A percentile compares a stretch with the other conserved stretches of the same genome.
These are phyloP conservation scores for Leccinum fuscescens DNA, from an alignment of 1,284 basidiomycete species.

Conservation along the genomic window DNA sequence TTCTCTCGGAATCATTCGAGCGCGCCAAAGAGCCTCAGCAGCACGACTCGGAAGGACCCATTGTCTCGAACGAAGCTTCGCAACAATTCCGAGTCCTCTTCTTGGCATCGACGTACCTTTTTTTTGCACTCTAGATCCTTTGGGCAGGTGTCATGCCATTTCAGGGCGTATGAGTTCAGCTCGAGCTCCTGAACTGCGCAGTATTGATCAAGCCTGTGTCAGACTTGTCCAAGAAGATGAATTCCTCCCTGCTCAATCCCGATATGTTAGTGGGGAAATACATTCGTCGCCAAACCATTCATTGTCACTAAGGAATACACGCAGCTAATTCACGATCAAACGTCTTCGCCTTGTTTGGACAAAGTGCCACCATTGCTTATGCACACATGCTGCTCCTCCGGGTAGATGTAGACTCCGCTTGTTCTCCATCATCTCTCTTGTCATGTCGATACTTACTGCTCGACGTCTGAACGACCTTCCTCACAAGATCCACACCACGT, in stretches of 20 bases:
- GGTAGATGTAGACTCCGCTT: conserved; percentile 64
- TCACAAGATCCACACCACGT: conserved; percentile 65
- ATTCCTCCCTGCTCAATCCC: conserved; percentile 85
- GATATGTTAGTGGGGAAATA: conserved; percentile 93
- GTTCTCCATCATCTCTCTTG: conserved; percentile 75
- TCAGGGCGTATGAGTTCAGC: conserved; percentile 75
- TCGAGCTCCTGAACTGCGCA: conserved; percentile 9
- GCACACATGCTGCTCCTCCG: conserved; percentile 74
- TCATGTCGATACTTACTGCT: conserved; percentile 68
- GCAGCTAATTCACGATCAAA: conserved; percentile 94
- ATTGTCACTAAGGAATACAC: conserved; percentile 87
- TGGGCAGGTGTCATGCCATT: conserved; percentile 98
- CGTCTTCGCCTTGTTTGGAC: conserved; percentile 88
- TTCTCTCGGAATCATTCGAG: conserved; percentile 81
- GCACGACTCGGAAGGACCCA: conserved; percentile 74
- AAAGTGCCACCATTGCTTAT: conserved; percentile 77
- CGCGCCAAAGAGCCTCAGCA: conserved; percentile 74
- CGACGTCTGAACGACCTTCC: conserved; percentile 69
- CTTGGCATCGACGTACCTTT: conserved; percentile 99
- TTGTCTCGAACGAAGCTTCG: conserved; percentile 96
- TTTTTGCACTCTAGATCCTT: conserved; percentile 84
- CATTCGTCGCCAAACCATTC: conserved; percentile 94
- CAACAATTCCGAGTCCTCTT: conserved; percentile 77
- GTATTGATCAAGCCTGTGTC: conserved; percentile 21
- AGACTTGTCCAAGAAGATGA: conserved; percentile 99